Percentiles rank a stretch among this genome's conserved stretches.
Conservation (phyloP, 2,329 filamentous ascomycete genomes). For the Aspergillus brasiliensis region DNA sequence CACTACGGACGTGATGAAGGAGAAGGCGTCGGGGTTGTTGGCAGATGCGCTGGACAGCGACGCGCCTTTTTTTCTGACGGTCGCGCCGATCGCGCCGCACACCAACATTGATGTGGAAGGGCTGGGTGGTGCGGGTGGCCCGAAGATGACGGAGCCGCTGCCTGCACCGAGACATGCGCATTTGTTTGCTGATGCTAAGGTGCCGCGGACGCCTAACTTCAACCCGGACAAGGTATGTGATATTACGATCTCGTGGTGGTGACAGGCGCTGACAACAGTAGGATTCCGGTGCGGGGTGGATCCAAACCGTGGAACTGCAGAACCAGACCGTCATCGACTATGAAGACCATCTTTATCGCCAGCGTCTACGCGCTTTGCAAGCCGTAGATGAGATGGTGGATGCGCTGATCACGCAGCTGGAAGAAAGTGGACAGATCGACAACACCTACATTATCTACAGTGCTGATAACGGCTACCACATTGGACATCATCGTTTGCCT, state of each 20-base stretch:
- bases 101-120: constrained; percentile 51
- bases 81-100: constrained; percentile 69
- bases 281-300: constrained; percentile 51
- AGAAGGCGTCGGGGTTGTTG: constrained; percentile 62
- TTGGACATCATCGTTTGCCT: constrained; percentile 60
- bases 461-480: constrained; percentile 63
- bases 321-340: constrained; percentile 52
- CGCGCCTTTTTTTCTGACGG: constrained; percentile 67
- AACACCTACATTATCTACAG: constrained; percentile 65
- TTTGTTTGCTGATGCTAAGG: constrained; percentile 59
- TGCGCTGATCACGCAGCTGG: constrained; percentile 45
- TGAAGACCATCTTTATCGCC: constrained; percentile 56
- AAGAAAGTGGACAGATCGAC: constrained; percentile 46
- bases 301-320: constrained; percentile 44
- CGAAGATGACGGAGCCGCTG: constrained; percentile 8
- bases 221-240: constrained; percentile 45
- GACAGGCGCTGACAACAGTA: background rate
- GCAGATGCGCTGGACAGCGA: constrained; percentile 58
- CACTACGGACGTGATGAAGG: constrained; percentile 61
- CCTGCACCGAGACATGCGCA: constrained; percentile 53
- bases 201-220: constrained; percentile 65
- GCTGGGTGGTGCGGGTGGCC: background rate
- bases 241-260: constrained; percentile 19
- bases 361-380: constrained; percentile 54
- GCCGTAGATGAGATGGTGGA: constrained; percentile 59